These are phyloP conservation scores for Russula earlei DNA, from an alignment of 768 basidiomycete genomes.

Conservation along the genomic window DNA sequence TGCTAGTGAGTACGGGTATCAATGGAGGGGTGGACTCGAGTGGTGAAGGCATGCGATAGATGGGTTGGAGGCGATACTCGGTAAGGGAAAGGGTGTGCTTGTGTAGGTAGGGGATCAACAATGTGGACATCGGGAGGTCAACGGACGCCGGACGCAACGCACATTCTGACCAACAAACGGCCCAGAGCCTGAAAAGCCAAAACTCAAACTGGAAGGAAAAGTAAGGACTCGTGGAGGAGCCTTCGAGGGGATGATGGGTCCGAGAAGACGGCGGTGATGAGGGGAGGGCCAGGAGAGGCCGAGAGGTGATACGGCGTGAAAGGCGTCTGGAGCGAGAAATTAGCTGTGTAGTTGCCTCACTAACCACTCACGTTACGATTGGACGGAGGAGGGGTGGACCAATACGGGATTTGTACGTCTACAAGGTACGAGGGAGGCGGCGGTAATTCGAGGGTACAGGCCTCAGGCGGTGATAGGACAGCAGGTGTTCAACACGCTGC, in stretches of 20 bases:
- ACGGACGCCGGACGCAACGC: background rate
- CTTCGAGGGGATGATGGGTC: background rate
- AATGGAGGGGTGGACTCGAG: constrained; percentile 21
- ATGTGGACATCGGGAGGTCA: constrained; percentile 2
- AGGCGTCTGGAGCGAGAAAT: background rate
- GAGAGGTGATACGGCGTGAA: background rate
- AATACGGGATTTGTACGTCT: constrained; percentile 3
- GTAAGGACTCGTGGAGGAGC: background rate
- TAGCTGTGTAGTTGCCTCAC: background rate
- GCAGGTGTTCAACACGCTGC: constrained; percentile 11
- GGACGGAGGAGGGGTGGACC: background rate
- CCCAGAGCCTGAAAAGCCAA: background rate
- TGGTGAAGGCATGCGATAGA: background rate
- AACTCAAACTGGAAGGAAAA: background rate
- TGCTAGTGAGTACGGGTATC: constrained; percentile 22
- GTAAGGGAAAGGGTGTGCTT: background rate
- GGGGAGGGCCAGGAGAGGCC: background rate
- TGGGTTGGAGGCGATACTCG: background rate
- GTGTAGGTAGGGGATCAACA: background rate
- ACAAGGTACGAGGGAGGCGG: background rate
- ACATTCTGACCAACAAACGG: constrained; percentile 1
- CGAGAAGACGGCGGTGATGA: background rate
- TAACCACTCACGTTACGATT: background rate
- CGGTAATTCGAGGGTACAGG: constrained; percentile 8
- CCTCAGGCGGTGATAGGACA: background rate